A percentile compares a stretch with the other conserved stretches of the same genome.
These are phyloP conservation scores for Voacanga thouarsii DNA, from an alignment of 257 asterid species.

Conservation along the genomic window DNA sequence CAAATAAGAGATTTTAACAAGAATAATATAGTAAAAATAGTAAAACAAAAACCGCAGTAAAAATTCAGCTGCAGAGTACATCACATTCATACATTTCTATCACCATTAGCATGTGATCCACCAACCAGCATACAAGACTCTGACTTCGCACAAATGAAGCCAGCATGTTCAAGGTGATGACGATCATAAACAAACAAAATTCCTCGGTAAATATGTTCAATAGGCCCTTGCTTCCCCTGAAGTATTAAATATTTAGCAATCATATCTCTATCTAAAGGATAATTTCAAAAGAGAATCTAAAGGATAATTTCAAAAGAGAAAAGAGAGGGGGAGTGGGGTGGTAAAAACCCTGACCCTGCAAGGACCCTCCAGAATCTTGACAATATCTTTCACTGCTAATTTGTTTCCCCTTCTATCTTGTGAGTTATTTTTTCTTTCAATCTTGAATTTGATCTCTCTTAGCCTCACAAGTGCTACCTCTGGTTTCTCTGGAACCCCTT, in stretches of 20 bases:
- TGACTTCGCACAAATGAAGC: conserved; percentile 89
- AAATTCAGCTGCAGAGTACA: not conserved
- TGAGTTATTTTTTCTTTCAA: conserved; percentile 65
- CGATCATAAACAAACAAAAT: conserved; percentile 77
- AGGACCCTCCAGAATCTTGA: conserved; percentile 88
- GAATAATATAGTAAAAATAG: conserved; percentile 13
- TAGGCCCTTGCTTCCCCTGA: conserved; percentile 95
- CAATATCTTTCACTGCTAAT: conserved; percentile 81
- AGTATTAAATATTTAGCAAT: conserved; percentile 7
- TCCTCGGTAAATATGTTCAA: conserved; percentile 80
- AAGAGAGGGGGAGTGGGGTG: too few species aligned
- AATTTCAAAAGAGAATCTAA: not conserved
- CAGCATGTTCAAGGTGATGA: conserved; percentile 98
- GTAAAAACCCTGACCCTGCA: conserved; percentile 53
- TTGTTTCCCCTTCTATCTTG: conserved; percentile 70
- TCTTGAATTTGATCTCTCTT: conserved; percentile 82
- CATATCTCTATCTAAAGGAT: conserved; percentile 8
- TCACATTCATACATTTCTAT: conserved; percentile 59
- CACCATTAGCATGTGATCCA: conserved; percentile 80
- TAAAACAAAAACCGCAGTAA: not conserved
- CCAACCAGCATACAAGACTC: conserved; percentile 86
- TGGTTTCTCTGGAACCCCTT: conserved; percentile 92
- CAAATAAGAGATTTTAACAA: not conserved
- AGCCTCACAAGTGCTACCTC: conserved; percentile 89
- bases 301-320: conserved; percentile 3